A percentile compares a stretch with the other conserved stretches of the same genome.
phyloP scores from a whole-genome alignment of 225 moss, liverwort and hornwort genomes.

The Anthoceros angustus region DNA sequence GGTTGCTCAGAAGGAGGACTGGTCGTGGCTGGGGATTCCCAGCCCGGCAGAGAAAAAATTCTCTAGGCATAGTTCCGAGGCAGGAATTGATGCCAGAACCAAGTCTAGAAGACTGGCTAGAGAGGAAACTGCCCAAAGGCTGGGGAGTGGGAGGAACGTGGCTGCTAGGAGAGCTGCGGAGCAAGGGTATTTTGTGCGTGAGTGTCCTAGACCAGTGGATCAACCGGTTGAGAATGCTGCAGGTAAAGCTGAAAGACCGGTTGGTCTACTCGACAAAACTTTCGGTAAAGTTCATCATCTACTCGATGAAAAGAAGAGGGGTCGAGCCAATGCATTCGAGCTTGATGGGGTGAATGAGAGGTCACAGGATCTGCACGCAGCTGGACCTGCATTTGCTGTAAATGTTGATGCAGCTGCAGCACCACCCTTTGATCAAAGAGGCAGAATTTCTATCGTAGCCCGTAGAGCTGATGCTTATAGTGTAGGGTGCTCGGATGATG shows the following conservation, averaged over 20 bases:
- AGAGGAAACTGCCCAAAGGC: constrained; percentile 34
- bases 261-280: not conserved
- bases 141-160: constrained; percentile 33
- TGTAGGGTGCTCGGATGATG: not conserved
- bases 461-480: not conserved
- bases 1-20: constrained; percentile 83
- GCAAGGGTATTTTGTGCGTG: constrained; percentile 40
- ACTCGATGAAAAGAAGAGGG: constrained; percentile 1
- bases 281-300: not conserved
- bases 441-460: not conserved
- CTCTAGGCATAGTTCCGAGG: constrained; percentile 48
- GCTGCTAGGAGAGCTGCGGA: constrained; percentile 61
- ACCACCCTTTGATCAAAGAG: not conserved
- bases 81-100: constrained; percentile 49
- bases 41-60: constrained; percentile 20
- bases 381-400: not conserved
- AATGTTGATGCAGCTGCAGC: not conserved
- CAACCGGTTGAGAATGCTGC: not conserved
- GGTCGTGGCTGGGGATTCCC: constrained; percentile 96
- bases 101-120: constrained; percentile 49
- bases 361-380: not conserved
- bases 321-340: not conserved
- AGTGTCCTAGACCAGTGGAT: not conserved
- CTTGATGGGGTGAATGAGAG: not conserved
- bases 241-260: not conserved